Percentiles rank a stretch among this genome's conserved stretches.
These are phyloP conservation scores for Candida nemodendra DNA, from an alignment of 805 yeast species.

Conservation along the genomic window DNA sequence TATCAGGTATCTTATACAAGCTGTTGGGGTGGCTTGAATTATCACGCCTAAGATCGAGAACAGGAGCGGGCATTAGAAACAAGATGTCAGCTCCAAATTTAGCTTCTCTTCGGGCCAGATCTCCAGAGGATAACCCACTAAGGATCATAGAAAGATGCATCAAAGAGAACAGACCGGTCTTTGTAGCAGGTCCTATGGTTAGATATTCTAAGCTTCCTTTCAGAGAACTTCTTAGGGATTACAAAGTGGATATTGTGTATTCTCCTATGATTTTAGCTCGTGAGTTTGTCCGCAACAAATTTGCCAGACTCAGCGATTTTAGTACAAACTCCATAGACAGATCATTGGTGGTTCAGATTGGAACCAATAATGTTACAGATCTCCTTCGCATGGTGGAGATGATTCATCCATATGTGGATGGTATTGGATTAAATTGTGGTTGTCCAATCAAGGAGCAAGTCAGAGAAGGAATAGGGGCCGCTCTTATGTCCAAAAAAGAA, in stretches of 20 bases:
- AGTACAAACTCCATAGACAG: slow-evolving; percentile 71
- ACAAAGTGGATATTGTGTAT: slow-evolving; percentile 78
- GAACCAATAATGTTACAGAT: slow-evolving; percentile 82
- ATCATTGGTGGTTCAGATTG: slow-evolving; percentile 84
- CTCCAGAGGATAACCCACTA: slow-evolving; percentile 51
- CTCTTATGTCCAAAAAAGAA: slow-evolving; percentile 81
- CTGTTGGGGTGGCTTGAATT: too few species aligned
- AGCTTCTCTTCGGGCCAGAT: slow-evolving; percentile 28
- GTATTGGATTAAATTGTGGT: slow-evolving; percentile 93
- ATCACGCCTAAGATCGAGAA: not conserved
- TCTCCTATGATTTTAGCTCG: slow-evolving; percentile 96
- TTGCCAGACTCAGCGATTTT: slow-evolving; percentile 83
- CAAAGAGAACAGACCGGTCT: slow-evolving; percentile 52
- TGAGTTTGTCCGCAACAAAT: slow-evolving; percentile 82
- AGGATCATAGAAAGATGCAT: slow-evolving; percentile 48
- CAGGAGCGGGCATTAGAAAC: not conserved
- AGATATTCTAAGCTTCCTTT: slow-evolving; percentile 93
- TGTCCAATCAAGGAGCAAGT: slow-evolving; percentile 96
- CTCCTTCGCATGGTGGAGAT: slow-evolving; percentile 78
- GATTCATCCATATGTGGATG: slow-evolving; percentile 91
- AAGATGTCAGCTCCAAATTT: slow-evolving; percentile 15
- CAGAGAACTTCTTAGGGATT: slow-evolving; percentile 72
- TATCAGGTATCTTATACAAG: too few species aligned
- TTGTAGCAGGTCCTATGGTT: slow-evolving; percentile 93
- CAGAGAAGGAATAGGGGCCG: slow-evolving; percentile 96